Percentiles rank a stretch among this genome's conserved stretches.
phyloP scores from a whole-genome alignment of 805 yeast genomes.

The Metschnikowia sp. region DNA sequence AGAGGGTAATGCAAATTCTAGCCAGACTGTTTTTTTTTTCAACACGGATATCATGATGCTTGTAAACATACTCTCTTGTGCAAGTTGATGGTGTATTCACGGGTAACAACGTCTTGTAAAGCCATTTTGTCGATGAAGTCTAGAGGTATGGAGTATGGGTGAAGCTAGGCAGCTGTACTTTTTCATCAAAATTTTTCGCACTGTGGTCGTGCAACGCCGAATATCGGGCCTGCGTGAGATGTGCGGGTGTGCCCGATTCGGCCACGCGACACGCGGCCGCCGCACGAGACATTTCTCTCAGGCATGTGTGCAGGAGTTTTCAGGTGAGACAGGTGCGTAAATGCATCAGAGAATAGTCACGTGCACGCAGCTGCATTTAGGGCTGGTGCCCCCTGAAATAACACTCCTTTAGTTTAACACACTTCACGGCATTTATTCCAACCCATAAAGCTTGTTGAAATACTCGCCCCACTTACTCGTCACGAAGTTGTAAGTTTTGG shows the following conservation, averaged over 20 bases:
- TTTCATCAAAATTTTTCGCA: constrained; percentile 20
- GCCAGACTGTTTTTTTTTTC: background rate
- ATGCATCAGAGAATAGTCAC: background rate
- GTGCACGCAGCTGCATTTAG: background rate
- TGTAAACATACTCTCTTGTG: constrained; percentile 92
- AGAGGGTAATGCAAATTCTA: too few relatives aligned
- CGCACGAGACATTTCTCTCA: background rate
- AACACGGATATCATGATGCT: background rate
- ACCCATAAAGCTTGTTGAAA: constrained; percentile 32
- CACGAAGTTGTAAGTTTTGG: constrained; percentile 14
- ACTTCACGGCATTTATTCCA: constrained; percentile 21
- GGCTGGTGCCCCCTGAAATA: constrained; percentile 1
- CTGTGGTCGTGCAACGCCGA: constrained; percentile 15
- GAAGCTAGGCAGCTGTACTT: constrained; percentile 4
- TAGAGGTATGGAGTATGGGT: constrained; percentile 7
- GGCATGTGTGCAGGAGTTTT: background rate
- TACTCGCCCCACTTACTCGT: constrained; percentile 25
- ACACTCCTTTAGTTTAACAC: too few relatives aligned
- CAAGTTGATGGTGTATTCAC: constrained; percentile 99
- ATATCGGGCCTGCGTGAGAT: background rate
- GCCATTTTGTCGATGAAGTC: constrained; percentile 54
- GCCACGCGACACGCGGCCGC: background rate
- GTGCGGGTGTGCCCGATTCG: background rate
- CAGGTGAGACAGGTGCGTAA: background rate
- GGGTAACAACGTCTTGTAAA: constrained; percentile 98